A percentile compares a stretch with the other conserved stretches of the same genome.
These are phyloP conservation scores for Cajanus cajan DNA, from an alignment of 306 rosid species.

Conservation along the genomic window DNA sequence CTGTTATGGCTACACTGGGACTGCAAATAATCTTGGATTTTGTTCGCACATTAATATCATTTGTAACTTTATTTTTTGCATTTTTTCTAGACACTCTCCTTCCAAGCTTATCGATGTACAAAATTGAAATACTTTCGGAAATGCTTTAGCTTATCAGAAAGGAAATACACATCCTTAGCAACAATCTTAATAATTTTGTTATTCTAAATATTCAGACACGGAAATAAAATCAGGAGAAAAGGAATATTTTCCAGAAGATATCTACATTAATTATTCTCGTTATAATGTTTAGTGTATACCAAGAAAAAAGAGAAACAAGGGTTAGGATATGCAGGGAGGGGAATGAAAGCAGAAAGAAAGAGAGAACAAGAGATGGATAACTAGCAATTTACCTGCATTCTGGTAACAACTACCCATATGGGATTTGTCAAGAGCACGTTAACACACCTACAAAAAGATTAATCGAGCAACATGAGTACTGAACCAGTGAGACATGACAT, in stretches of 20 bases:
- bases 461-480: slow-evolving; percentile 20
- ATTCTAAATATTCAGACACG: not conserved
- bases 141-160: not conserved
- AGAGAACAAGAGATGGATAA: slow-evolving; percentile 5
- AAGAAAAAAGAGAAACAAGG: slow-evolving; percentile 6
- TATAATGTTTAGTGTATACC: not conserved
- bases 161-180: not conserved
- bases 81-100: no score
- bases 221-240: not conserved
- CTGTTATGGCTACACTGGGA: no score
- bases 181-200: not conserved
- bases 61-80: no score
- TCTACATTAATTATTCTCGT: not conserved
- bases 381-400: slow-evolving; percentile 77
- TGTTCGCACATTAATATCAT: no score
- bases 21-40: no score
- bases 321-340: not conserved
- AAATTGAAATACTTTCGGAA: not conserved
- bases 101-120: not conserved
- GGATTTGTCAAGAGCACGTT: slow-evolving; percentile 94
- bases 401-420: slow-evolving; percentile 89
- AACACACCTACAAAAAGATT: slow-evolving; percentile 70
- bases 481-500: no score
- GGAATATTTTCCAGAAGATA: not conserved
- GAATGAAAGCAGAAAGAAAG: not conserved